phyloP scores from a whole-genome alignment of 805 yeast genomes.

The Yarrowia sp. region DNA sequence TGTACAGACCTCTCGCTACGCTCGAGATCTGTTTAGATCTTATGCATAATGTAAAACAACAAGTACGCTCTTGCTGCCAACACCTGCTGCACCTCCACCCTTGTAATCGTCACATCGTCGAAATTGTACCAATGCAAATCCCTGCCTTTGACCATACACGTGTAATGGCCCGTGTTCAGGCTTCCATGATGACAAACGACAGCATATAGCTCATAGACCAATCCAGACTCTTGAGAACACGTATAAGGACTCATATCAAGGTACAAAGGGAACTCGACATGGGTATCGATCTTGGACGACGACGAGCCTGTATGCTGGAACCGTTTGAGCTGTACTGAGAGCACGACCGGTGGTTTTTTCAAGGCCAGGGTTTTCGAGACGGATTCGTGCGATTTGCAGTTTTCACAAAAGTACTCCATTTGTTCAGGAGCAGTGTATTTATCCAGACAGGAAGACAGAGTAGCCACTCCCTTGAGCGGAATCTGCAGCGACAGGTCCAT shows the following conservation, averaged over 20 bases:
- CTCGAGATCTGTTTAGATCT: slow-evolving; percentile 42
- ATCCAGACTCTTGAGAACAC: slow-evolving; percentile 40
- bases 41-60: slow-evolving; percentile 55
- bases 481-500: slow-evolving; percentile 88
- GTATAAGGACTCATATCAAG: slow-evolving; percentile 72
- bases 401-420: slow-evolving; percentile 75
- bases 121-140: slow-evolving; percentile 86
- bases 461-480: slow-evolving; percentile 40
- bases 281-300: slow-evolving; percentile 73
- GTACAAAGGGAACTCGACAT: slow-evolving; percentile 73
- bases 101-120: slow-evolving; percentile 84
- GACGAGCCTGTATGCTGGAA: slow-evolving; percentile 63
- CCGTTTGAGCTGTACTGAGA: slow-evolving; percentile 81
- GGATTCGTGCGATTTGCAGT: slow-evolving; percentile 66
- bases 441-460: slow-evolving; percentile 69
- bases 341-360: slow-evolving; percentile 73
- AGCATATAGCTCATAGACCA: slow-evolving; percentile 83
- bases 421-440: slow-evolving; percentile 80
- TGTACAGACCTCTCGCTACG: neutral
- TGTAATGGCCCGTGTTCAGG: slow-evolving; percentile 94
- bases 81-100: slow-evolving; percentile 70
- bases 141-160: slow-evolving; percentile 75
- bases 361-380: slow-evolving; percentile 78
- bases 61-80: slow-evolving; percentile 69
- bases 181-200: slow-evolving; percentile 90